These are phyloP conservation scores for Apiotrichum akiyoshidainum DNA, from an alignment of 1,284 basidiomycete species.

Conservation along the genomic window DNA sequence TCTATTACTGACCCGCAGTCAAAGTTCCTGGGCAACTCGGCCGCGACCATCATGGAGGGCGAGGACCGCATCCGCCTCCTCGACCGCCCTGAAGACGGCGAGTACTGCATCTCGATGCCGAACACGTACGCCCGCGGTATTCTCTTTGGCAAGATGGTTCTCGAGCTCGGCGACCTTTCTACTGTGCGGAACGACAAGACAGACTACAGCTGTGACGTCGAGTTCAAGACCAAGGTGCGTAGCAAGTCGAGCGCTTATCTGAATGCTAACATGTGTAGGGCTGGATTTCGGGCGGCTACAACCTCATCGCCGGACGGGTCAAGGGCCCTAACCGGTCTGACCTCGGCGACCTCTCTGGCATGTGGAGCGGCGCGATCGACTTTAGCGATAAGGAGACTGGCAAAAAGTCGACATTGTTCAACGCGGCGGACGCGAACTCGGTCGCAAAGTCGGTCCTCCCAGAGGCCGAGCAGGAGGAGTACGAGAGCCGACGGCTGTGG, in stretches of 20 bases:
- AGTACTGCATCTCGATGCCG: slow-evolving; percentile 65
- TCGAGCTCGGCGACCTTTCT: slow-evolving; percentile 90
- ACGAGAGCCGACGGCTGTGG: slow-evolving; percentile 79
- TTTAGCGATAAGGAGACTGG: slow-evolving; percentile 69
- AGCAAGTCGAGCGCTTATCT: background rate
- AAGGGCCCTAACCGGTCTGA: slow-evolving; percentile 61
- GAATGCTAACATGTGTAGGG: slow-evolving; percentile 57
- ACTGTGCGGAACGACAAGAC: slow-evolving; percentile 78
- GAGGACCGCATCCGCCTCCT: slow-evolving; percentile 82
- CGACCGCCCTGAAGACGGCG: slow-evolving; percentile 77
- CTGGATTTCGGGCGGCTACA: slow-evolving; percentile 96
- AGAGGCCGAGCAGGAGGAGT: slow-evolving; percentile 81
- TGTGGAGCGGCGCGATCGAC: slow-evolving; percentile 91
- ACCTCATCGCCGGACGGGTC: slow-evolving; percentile 79
- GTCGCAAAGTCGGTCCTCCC: slow-evolving; percentile 79
- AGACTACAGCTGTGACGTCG: slow-evolving; percentile 74
- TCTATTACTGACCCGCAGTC: slow-evolving; percentile 50
- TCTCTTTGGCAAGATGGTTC: slow-evolving; percentile 95
- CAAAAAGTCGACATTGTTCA: slow-evolving; percentile 74
- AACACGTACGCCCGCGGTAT: slow-evolving; percentile 98
- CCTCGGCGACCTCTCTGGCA: slow-evolving; percentile 80
- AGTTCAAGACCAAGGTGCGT: slow-evolving; percentile 90
- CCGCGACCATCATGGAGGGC: slow-evolving; percentile 93
- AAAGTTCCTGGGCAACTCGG: slow-evolving; percentile 94
- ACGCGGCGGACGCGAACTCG: slow-evolving; percentile 70